phyloP scores from a whole-genome alignment of 371 early-diverging fungal species.

The Mycotypha africana region DNA sequence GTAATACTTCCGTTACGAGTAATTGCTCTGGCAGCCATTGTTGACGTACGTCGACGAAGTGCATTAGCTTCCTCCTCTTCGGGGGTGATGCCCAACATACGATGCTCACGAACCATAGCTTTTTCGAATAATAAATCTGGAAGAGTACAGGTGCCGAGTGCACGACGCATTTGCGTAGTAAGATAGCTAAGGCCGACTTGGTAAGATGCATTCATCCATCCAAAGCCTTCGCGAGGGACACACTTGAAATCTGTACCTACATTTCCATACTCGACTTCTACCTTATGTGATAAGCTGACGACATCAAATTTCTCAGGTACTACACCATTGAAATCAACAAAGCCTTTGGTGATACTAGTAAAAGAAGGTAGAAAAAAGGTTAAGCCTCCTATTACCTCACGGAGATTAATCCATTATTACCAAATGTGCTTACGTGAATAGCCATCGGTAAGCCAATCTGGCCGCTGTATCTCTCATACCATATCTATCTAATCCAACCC shows the following conservation, averaged over 20 bases:
- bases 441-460: conserved; percentile 91
- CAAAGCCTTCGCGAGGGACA: conserved; percentile 94
- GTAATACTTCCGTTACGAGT: conserved; percentile 21
- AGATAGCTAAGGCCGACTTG: conserved; percentile 82
- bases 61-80: conserved; percentile 15
- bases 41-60: conserved; percentile 19
- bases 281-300: conserved; percentile 84
- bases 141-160: conserved; percentile 76
- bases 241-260: conserved; percentile 93
- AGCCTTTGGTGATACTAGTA: conserved; percentile 78
- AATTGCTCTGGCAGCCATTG: conserved; percentile 13
- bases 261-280: conserved; percentile 94
- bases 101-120: conserved; percentile 29
- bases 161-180: conserved; percentile 73
- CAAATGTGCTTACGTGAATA: conserved; percentile 79
- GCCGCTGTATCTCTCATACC: conserved; percentile 74
- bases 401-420: too few species aligned
- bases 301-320: conserved; percentile 97
- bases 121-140: conserved; percentile 68
- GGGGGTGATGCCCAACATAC: conserved; percentile 17
- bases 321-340: conserved; percentile 96
- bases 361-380: neutral
- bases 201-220: conserved; percentile 97
- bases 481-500: conserved; percentile 87
- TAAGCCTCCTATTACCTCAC: too few species aligned